Percentiles rank a stretch among this genome's conserved stretches.
Conservation (phyloP, 2,329 filamentous ascomycete species). For the Stemphylium vesicarium region DNA sequence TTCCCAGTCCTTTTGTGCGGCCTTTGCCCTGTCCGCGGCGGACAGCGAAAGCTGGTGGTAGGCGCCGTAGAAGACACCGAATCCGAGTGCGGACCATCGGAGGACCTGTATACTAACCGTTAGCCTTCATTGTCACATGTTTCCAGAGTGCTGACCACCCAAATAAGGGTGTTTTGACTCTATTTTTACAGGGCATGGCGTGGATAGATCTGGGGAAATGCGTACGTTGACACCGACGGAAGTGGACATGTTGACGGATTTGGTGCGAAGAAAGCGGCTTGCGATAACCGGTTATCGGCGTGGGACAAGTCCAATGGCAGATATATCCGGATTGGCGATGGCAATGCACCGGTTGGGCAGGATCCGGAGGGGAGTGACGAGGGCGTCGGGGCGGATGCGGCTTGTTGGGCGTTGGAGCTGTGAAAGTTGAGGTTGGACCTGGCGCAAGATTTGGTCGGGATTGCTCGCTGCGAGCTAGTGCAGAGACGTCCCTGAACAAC, state of each 20-base stretch:
- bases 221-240: slow-evolving; percentile 62
- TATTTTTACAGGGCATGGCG: background rate
- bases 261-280: slow-evolving; percentile 31
- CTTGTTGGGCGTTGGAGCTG: slow-evolving; percentile 31
- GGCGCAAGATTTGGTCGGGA: slow-evolving; percentile 35
- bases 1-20: slow-evolving; percentile 79
- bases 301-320: slow-evolving; percentile 42
- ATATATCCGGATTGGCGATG: slow-evolving; percentile 24
- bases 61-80: slow-evolving; percentile 94
- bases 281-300: slow-evolving; percentile 23
- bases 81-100: slow-evolving; percentile 91
- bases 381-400: slow-evolving; percentile 30
- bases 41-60: slow-evolving; percentile 87
- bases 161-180: background rate
- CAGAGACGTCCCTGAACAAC: slow-evolving; percentile 22
- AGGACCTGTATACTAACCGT: slow-evolving; percentile 71
- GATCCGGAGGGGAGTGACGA: slow-evolving; percentile 23
- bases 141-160: background rate
- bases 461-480: slow-evolving; percentile 23
- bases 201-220: slow-evolving; percentile 16
- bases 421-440: slow-evolving; percentile 37
- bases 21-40: slow-evolving; percentile 72
- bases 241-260: slow-evolving; percentile 48
- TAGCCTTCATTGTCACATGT: slow-evolving; percentile 27
- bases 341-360: slow-evolving; percentile 17